A percentile compares a stretch with the other conserved stretches of the same genome.
Conservation (phyloP, 1,139 yeast genomes). For the Citeromyces siamensis region DNA sequence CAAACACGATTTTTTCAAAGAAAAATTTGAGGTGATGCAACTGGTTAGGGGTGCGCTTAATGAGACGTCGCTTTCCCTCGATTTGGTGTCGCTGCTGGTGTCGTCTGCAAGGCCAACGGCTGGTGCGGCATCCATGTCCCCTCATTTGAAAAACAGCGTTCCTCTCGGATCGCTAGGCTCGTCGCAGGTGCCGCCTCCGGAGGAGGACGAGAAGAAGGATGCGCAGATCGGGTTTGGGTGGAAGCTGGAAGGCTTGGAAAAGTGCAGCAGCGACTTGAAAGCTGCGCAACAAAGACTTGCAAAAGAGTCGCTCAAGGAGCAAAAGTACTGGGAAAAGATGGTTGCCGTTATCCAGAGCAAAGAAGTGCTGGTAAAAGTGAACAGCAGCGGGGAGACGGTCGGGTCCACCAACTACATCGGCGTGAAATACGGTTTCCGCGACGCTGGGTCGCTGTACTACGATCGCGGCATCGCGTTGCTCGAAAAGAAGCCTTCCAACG, state of each 20-base stretch:
- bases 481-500: constrained; percentile 21
- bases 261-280: constrained; percentile 39
- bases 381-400: constrained; percentile 27
- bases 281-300: constrained; percentile 38
- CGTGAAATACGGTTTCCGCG: constrained; percentile 83
- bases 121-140: constrained; percentile 82
- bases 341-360: constrained; percentile 39
- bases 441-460: constrained; percentile 68
- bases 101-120: constrained; percentile 80
- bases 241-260: constrained; percentile 61
- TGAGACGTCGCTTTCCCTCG: constrained; percentile 80
- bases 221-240: constrained; percentile 64
- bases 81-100: constrained; percentile 71
- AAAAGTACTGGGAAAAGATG: constrained; percentile 61
- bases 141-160: constrained; percentile 65
- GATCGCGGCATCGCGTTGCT: constrained; percentile 71
- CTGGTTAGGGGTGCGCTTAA: constrained; percentile 62
- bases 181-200: constrained; percentile 16
- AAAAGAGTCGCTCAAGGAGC: constrained; percentile 49
- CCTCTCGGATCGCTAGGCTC: constrained; percentile 60
- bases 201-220: constrained; percentile 19
- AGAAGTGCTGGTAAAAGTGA: constrained; percentile 62
- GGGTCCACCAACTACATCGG: constrained; percentile 34
- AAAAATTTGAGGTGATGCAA: constrained; percentile 42
- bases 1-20: constrained; percentile 38